Conservation (phyloP, 495 filamentous ascomycete species). For the Hypoxylon trugodes region DNA sequence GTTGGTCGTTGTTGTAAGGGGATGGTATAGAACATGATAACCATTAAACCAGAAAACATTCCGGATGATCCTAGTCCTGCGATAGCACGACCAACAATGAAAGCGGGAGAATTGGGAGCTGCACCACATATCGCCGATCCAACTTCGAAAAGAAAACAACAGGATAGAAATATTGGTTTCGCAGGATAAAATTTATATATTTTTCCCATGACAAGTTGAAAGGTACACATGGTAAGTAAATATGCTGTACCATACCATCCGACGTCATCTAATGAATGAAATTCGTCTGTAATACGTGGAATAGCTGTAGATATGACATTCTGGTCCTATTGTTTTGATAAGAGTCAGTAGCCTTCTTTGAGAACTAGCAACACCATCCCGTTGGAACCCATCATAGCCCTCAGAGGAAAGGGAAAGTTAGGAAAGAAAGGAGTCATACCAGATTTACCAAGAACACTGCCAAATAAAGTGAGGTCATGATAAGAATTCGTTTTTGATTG, state of each 20-base stretch:
- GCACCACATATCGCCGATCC: conserved; percentile 65
- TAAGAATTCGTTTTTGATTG: conserved; percentile 7
- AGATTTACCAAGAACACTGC: conserved; percentile 20
- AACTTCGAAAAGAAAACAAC: conserved; percentile 56
- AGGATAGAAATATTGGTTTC: conserved; percentile 19
- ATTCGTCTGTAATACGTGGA: conserved; percentile 58
- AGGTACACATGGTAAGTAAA: conserved; percentile 48
- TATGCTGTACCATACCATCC: conserved; percentile 62
- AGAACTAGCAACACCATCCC: no score
- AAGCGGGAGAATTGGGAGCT: conserved; percentile 60
- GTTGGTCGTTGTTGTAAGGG: conserved; percentile 57
- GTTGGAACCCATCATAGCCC: neutral
- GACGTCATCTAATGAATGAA: conserved; percentile 55
- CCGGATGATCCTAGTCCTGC: conserved; percentile 61
- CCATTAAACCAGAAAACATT: conserved; percentile 51
- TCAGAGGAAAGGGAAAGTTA: neutral
- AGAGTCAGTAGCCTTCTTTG: no score
- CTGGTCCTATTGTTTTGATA: conserved; percentile 24
- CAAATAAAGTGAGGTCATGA: conserved; percentile 21
- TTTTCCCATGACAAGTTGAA: conserved; percentile 52
- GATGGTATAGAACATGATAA: conserved; percentile 55
- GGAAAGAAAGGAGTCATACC: neutral
- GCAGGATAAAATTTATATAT: conserved; percentile 49
- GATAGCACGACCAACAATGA: conserved; percentile 67
- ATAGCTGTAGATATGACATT: conserved; percentile 62